Evolutionary conservation across 164 flowering plant genomes (phyloP), one percentile per base, ranked within the genome.

Genomic region (Taxillus chinensis): DNA sequence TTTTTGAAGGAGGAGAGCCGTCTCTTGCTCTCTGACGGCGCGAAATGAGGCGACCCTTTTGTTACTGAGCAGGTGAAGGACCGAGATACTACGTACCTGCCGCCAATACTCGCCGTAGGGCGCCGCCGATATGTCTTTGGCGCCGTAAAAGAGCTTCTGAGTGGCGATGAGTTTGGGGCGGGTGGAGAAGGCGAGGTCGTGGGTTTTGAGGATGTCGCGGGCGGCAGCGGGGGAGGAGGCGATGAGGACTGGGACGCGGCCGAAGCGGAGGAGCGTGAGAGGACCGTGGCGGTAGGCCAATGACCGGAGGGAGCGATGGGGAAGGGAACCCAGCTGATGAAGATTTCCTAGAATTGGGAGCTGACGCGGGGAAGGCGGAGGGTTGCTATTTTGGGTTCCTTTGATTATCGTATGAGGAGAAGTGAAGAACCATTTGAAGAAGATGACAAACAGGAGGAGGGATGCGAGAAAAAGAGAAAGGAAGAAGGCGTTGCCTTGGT

Each of bases 341-440:
- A 78, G 70, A 62, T 78, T 73, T 11, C 82, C 82, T 4, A 78
- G 45, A n/a, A 78, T 43, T 27, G 82, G 82, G 4, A 79, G 72
- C 64, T 66, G 67, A 38, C 71, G 50, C 64, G 27, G 49, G 58
- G 66, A 60, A 62, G 62, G 4, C 64, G 51, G 51, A 11, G 12
- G 51, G 13, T 48, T 48, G 27, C 27, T 27, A 3, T 48, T 48
- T 14, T 48, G 10, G 0, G 10, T 11, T 11, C 12, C 12, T 27
- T 27, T 27, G 0, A 27, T 27, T 27, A 27, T 27, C 2, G 27
- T 2, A 3, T 2, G 0, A 8, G 51, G 10, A 11, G 51, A 48
- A 3, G 9, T 7, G 51, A 48, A 11, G 51, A 48, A 11, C 51
- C 51, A 48, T 4, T 48, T 48, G 51, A 48, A 11, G 12, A 48